phyloP scores from a whole-genome alignment of 2,329 filamentous ascomycete species.

The Apiospora koreana region DNA sequence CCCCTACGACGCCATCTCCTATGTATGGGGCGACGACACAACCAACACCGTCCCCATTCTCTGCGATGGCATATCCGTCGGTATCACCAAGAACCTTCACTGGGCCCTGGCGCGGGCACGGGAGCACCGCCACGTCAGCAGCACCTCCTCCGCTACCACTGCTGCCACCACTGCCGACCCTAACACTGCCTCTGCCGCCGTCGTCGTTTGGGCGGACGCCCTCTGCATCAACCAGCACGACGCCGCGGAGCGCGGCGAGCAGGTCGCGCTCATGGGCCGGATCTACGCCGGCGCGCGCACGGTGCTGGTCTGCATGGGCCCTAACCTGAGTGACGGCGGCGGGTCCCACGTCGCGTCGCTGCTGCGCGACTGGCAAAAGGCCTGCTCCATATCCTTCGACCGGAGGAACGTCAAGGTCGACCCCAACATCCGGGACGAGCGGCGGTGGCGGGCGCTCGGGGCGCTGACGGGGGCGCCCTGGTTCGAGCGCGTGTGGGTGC shows the following conservation, averaged over 20 bases:
- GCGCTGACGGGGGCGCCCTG: neutral
- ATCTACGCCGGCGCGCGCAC: slow-evolving; percentile 27
- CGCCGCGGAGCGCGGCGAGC: slow-evolving; percentile 24
- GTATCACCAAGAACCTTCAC: slow-evolving; percentile 3
- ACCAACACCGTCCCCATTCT: neutral
- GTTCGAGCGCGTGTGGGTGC: slow-evolving; percentile 12
- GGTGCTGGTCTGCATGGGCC: slow-evolving; percentile 26
- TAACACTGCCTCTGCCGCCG: neutral
- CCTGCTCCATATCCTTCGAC: neutral
- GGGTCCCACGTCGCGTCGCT: neutral
- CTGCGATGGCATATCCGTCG: neutral
- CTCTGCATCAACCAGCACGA: slow-evolving; percentile 34
- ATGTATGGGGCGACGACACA: slow-evolving; percentile 4
- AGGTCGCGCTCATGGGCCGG: slow-evolving; percentile 31
- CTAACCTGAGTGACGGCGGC: neutral
- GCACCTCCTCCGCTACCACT: neutral
- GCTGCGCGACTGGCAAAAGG: neutral
- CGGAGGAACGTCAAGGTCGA: neutral
- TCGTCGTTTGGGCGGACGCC: slow-evolving; percentile 32
- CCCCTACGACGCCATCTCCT: slow-evolving; percentile 12
- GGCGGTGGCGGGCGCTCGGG: neutral
- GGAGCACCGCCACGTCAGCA: neutral
- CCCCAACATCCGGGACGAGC: neutral
- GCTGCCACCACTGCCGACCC: too few relatives aligned
- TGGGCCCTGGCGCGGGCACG: neutral